Evolutionary conservation across 1,284 basidiomycete species (phyloP).

Genomic region (Melampsora larici-populina): DNA sequence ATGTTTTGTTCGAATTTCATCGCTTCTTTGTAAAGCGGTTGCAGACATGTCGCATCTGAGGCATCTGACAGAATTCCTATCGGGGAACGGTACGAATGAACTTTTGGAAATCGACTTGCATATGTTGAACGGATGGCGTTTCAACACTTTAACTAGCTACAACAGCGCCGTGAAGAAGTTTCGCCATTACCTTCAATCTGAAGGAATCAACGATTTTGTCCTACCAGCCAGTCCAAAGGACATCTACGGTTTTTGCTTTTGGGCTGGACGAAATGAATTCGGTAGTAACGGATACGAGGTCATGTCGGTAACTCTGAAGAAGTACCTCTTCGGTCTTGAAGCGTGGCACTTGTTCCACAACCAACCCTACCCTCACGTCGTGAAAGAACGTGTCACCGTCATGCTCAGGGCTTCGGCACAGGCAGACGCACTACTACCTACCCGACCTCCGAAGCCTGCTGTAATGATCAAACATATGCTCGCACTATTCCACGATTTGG

Average conservation of each 20-base stretch:
- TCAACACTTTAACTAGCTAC: background rate
- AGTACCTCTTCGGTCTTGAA: background rate
- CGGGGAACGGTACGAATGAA: no score
- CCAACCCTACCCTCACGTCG: background rate
- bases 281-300: background rate
- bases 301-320: background rate
- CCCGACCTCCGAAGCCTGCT: no score
- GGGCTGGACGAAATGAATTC: no score
- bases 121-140: background rate
- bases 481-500: no score
- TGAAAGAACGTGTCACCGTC: background rate
- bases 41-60: no score
- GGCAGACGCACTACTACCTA: background rate
- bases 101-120: background rate
- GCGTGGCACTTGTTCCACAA: constrained; percentile 9
- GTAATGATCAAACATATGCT: no score
- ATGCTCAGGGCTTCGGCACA: background rate
- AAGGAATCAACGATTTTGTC: background rate
- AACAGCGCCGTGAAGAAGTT: background rate
- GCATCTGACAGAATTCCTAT: no score
- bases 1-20: no score
- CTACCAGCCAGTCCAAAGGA: background rate
- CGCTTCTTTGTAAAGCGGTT: no score
- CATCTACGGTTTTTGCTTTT: constrained; percentile 6
- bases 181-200: background rate